These are phyloP conservation scores for Calonectria henricotiae DNA, from an alignment of 2,329 filamentous ascomycete genomes.

Conservation along the genomic window DNA sequence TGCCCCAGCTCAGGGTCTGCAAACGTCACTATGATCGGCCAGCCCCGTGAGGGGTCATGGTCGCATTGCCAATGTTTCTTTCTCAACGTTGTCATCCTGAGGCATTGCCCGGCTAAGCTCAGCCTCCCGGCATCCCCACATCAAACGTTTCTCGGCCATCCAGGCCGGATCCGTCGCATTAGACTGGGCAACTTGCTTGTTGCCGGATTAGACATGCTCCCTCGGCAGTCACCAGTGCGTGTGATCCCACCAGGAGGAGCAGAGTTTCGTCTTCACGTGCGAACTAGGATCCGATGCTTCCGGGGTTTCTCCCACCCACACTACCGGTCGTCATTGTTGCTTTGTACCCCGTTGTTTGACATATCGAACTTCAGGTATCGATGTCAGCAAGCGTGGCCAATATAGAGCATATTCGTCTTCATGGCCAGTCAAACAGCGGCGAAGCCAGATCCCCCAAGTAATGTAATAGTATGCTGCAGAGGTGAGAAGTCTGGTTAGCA, in stretches of 20 bases:
- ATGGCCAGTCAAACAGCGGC: conserved; percentile 81
- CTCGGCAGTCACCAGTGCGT: conserved; percentile 17
- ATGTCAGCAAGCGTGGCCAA: conserved; percentile 77
- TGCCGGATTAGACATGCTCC: conserved; percentile 9
- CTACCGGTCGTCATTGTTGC: conserved; percentile 28
- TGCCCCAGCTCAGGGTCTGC: not conserved
- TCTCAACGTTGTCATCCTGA: conserved; percentile 3
- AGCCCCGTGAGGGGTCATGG: conserved; percentile 1
- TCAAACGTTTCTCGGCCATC: conserved; percentile 7
- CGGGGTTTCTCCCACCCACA: conserved; percentile 19
- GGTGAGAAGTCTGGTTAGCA: conserved; percentile 38
- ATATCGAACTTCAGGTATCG: conserved; percentile 66
- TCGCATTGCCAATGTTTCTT: conserved; percentile 3
- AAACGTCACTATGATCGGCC: conserved; percentile 6
- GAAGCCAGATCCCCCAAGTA: conserved; percentile 86
- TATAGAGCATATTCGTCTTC: conserved; percentile 80
- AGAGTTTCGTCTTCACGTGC: conserved; percentile 27
- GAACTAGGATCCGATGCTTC: conserved; percentile 20
- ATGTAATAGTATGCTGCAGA: conserved; percentile 84
- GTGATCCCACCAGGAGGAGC: not conserved
- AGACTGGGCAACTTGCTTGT: conserved; percentile 13
- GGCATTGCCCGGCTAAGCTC: not conserved
- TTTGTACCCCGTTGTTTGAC: conserved; percentile 51
- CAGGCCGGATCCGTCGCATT: conserved; percentile 17
- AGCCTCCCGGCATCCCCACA: not conserved